Evolutionary conservation across 306 rosid genomes (phyloP).

Genomic region (Acacia confusa): DNA sequence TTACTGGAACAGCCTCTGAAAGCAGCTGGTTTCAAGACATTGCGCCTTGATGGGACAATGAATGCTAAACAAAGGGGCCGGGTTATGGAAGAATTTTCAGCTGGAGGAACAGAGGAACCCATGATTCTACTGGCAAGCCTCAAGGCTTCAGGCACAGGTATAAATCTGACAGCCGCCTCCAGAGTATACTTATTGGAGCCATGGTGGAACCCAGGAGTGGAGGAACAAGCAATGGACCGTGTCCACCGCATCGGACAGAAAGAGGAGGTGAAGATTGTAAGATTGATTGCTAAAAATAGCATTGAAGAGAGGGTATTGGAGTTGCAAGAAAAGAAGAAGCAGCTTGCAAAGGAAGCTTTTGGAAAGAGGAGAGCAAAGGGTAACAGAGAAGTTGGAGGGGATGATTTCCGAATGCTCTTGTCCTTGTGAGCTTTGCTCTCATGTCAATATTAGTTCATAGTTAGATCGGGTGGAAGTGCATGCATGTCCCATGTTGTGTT

Average conservation of each 20-base stretch:
- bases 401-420: slow-evolving; percentile 61
- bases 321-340: slow-evolving; percentile 67
- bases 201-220: slow-evolving; percentile 94
- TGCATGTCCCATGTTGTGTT: background rate
- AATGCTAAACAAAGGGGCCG: slow-evolving; percentile 60
- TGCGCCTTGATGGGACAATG: slow-evolving; percentile 76
- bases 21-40: slow-evolving; percentile 69
- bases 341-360: slow-evolving; percentile 48
- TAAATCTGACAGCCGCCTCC: slow-evolving; percentile 79
- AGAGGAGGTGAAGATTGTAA: slow-evolving; percentile 68
- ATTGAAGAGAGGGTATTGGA: slow-evolving; percentile 62
- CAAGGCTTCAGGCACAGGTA: slow-evolving; percentile 72
- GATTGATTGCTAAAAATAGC: slow-evolving; percentile 66
- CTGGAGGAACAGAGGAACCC: slow-evolving; percentile 30
- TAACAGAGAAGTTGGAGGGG: slow-evolving; percentile 42
- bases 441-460: background rate
- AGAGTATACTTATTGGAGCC: slow-evolving; percentile 83
- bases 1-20: slow-evolving; percentile 60
- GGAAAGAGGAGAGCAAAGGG: slow-evolving; percentile 31
- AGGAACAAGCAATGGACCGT: slow-evolving; percentile 88
- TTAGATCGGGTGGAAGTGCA: background rate
- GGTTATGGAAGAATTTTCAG: slow-evolving; percentile 62
- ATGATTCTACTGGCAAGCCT: slow-evolving; percentile 82
- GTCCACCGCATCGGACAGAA: slow-evolving; percentile 85
- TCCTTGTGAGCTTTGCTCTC: slow-evolving; percentile 26